These are phyloP conservation scores for Castanopsis chinensis DNA, from an alignment of 306 rosid species.

Conservation along the genomic window DNA sequence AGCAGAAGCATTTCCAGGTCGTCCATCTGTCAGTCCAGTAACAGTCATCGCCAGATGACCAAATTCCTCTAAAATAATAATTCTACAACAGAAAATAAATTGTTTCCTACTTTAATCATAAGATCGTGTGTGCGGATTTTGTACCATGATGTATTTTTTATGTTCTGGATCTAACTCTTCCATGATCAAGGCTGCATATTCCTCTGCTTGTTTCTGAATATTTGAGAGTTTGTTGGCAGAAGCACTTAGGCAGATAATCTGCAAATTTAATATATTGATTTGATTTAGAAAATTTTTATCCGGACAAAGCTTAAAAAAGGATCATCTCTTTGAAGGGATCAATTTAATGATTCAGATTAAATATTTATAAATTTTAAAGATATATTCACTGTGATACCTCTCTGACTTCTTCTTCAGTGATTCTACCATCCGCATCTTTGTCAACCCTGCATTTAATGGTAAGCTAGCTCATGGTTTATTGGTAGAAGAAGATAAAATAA, in stretches of 20 bases:
- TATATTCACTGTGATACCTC: conserved; percentile 34
- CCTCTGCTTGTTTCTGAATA: conserved; percentile 63
- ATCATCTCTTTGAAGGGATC: too few relatives aligned
- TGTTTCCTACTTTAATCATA: not conserved
- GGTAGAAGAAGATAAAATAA: not conserved
- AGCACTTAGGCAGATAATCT: conserved; percentile 67
- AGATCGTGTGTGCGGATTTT: conserved; percentile 3
- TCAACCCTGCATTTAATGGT: conserved; percentile 59
- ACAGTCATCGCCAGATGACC: conserved; percentile 11
- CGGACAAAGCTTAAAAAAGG: not conserved
- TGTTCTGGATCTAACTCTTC: conserved; percentile 67
- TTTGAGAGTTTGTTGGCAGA: conserved; percentile 61
- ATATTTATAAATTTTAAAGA: too few relatives aligned
- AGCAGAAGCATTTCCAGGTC: conserved; percentile 50
- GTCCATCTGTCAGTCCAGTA: conserved; percentile 40
- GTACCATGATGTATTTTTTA: conserved; percentile 63
- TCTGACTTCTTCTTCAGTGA: conserved; percentile 55
- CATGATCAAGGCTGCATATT: conserved; percentile 75
- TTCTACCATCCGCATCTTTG: conserved; percentile 71
- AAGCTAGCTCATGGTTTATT: not conserved
- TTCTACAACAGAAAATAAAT: not conserved
- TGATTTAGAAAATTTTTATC: conserved; percentile 10
- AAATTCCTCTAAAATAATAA: conserved; percentile 20
- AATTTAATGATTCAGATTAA: too few relatives aligned
- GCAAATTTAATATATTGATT: conserved; percentile 17